Conservation (phyloP, 2,329 filamentous ascomycete species). For the Calonectria fujianensis region DNA sequence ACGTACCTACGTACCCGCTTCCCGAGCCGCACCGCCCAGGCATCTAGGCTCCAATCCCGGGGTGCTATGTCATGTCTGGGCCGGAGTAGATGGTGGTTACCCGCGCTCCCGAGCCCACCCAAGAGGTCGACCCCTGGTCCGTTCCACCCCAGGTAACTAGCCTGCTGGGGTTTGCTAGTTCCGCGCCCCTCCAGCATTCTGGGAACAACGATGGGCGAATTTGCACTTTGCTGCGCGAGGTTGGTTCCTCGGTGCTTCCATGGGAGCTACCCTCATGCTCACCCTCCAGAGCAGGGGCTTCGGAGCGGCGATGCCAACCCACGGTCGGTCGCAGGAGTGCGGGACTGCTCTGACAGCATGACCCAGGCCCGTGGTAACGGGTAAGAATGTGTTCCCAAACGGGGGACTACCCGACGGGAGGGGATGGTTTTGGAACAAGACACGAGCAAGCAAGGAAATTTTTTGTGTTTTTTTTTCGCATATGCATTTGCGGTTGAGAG, state of each 20-base stretch:
- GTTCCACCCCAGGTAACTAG: slow-evolving; percentile 10
- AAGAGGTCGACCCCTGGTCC: slow-evolving; percentile 20
- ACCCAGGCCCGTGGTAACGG: slow-evolving; percentile 37
- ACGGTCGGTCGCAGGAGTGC: neutral
- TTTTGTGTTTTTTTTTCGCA: too few species aligned
- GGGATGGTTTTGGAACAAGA: neutral
- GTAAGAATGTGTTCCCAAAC: slow-evolving; percentile 12
- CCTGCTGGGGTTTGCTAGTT: neutral
- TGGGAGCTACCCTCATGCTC: slow-evolving; percentile 1
- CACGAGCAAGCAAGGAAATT: neutral
- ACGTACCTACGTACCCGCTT: slow-evolving; percentile 38
- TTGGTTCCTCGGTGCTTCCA: neutral
- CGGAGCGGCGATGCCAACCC: slow-evolving; percentile 26
- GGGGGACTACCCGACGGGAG: neutral
- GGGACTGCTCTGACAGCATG: slow-evolving; percentile 33
- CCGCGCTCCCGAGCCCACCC: slow-evolving; percentile 28
- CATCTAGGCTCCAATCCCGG: slow-evolving; percentile 53
- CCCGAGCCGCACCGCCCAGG: slow-evolving; percentile 53
- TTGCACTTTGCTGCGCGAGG: neutral
- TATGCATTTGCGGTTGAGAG: neutral
- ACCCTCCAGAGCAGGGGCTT: slow-evolving; percentile 4
- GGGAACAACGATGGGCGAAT: neutral
- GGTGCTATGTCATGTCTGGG: slow-evolving; percentile 39
- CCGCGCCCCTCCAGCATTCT: slow-evolving; percentile 14
- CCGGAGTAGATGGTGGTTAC: slow-evolving; percentile 25